phyloP scores from a whole-genome alignment of 768 basidiomycete genomes.

The Porphyrellus cyaneotinctus region DNA sequence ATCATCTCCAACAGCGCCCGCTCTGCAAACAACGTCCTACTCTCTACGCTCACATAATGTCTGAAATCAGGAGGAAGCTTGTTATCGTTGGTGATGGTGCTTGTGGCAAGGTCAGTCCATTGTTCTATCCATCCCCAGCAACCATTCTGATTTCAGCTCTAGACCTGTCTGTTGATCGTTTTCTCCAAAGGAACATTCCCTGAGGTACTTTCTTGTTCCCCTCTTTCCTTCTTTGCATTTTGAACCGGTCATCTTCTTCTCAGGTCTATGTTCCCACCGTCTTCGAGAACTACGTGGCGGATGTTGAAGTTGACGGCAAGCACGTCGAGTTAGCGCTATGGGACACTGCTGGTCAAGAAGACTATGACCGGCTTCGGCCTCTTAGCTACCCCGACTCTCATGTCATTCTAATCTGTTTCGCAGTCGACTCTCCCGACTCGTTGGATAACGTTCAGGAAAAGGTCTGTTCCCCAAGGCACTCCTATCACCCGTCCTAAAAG shows the following conservation, averaged over 20 bases:
- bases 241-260: background rate
- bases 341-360: conserved; percentile 99
- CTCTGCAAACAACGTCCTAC: conserved; percentile 29
- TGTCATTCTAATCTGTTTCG: conserved; percentile 99
- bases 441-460: conserved; percentile 99
- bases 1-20: conserved; percentile 35
- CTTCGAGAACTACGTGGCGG: conserved; percentile 99
- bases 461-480: conserved; percentile 45
- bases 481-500: conserved; percentile 6
- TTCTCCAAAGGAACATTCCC: conserved; percentile 97
- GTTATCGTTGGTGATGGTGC: conserved; percentile 99
- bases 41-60: conserved; percentile 56
- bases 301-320: conserved; percentile 97
- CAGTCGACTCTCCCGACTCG: conserved; percentile 96
- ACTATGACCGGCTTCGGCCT: conserved; percentile 97
- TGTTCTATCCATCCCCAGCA: conserved; percentile 1
- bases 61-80: conserved; percentile 97
- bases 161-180: conserved; percentile 94
- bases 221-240: background rate
- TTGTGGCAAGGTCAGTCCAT: conserved; percentile 74
- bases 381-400: conserved; percentile 99
- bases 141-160: conserved; percentile 20
- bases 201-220: conserved; percentile 51
- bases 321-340: conserved; percentile 97
- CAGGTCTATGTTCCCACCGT: conserved; percentile 99